These are phyloP conservation scores for Aschersonia sp. DNA, from an alignment of 2,329 filamentous ascomycete genomes.

Conservation along the genomic window DNA sequence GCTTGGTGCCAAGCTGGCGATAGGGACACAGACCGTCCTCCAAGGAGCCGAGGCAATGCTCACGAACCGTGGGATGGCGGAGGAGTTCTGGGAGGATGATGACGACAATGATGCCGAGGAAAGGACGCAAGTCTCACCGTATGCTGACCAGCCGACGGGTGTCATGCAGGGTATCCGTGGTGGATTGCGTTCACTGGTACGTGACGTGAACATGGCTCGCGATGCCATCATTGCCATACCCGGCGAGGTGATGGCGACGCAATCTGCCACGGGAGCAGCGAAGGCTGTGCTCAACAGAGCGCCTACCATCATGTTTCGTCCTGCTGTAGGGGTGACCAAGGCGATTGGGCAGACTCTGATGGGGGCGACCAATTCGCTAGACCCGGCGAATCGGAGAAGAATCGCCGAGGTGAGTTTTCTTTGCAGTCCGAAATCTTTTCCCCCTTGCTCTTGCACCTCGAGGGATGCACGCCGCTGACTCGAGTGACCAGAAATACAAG, in stretches of 20 bases:
- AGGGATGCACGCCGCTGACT: neutral
- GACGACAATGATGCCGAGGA: constrained; percentile 52
- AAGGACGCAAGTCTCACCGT: constrained; percentile 70
- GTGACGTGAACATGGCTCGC: constrained; percentile 72
- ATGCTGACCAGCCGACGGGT: constrained; percentile 85
- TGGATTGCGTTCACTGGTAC: constrained; percentile 68
- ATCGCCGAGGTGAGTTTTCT: constrained; percentile 75
- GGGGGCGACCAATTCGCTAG: constrained; percentile 83
- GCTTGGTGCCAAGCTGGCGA: constrained; percentile 82
- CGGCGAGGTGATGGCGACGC: constrained; percentile 77
- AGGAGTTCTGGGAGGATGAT: constrained; percentile 41
- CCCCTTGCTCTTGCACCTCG: neutral
- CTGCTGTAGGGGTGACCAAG: constrained; percentile 80
- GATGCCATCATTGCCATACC: constrained; percentile 94
- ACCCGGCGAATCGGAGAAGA: constrained; percentile 65
- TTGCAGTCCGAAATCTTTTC: too few species aligned
- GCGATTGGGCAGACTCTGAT: constrained; percentile 79
- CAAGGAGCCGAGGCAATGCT: constrained; percentile 79
- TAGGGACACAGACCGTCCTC: constrained; percentile 87
- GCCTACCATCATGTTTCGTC: constrained; percentile 85
- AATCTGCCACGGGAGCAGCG: constrained; percentile 66
- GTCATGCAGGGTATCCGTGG: constrained; percentile 76
- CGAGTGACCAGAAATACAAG: constrained; percentile 27
- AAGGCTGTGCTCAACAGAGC: constrained; percentile 66
- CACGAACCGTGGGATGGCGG: constrained; percentile 22